Conservation (phyloP, 495 filamentous ascomycete species). For the Neurospora sp. region DNA sequence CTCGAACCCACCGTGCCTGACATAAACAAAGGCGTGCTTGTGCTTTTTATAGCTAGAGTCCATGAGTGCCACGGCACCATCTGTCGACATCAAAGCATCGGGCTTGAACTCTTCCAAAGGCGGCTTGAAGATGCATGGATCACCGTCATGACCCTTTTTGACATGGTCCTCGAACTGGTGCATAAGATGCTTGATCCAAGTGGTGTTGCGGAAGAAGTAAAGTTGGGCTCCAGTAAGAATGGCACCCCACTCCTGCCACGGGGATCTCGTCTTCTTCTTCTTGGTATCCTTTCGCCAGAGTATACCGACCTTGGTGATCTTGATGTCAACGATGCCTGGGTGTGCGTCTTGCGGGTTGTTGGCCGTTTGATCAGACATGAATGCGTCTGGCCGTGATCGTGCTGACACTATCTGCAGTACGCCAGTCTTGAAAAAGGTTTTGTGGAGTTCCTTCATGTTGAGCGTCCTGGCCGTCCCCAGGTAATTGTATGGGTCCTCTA, state of each 20-base stretch:
- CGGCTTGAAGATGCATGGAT: conserved; percentile 77
- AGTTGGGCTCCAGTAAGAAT: conserved; percentile 90
- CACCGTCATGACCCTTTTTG: conserved; percentile 53
- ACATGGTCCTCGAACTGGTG: conserved; percentile 73
- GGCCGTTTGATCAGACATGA: conserved; percentile 75
- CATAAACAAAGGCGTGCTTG: conserved; percentile 88
- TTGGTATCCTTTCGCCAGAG: conserved; percentile 94
- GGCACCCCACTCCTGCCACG: conserved; percentile 98
- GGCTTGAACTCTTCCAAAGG: conserved; percentile 87
- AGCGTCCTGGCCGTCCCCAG: conserved; percentile 62
- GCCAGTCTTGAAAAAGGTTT: conserved; percentile 80
- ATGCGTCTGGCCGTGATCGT: conserved; percentile 86
- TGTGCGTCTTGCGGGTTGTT: conserved; percentile 80
- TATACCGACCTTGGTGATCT: conserved; percentile 90
- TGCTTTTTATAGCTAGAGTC: conserved; percentile 89
- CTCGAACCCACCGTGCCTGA: conserved; percentile 79
- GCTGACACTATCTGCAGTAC: conserved; percentile 90
- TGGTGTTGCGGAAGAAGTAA: conserved; percentile 89
- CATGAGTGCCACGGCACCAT: conserved; percentile 79
- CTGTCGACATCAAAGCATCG: conserved; percentile 82
- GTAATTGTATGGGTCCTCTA: conserved; percentile 89
- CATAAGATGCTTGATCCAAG: conserved; percentile 86
- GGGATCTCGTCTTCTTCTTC: conserved; percentile 87
- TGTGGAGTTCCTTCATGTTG: conserved; percentile 69
- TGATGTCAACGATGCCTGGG: conserved; percentile 92